Percentiles rank a stretch among this genome's conserved stretches.
Conservation (phyloP, 1,139 yeast genomes). For the Hyphopichia khmerensis region DNA sequence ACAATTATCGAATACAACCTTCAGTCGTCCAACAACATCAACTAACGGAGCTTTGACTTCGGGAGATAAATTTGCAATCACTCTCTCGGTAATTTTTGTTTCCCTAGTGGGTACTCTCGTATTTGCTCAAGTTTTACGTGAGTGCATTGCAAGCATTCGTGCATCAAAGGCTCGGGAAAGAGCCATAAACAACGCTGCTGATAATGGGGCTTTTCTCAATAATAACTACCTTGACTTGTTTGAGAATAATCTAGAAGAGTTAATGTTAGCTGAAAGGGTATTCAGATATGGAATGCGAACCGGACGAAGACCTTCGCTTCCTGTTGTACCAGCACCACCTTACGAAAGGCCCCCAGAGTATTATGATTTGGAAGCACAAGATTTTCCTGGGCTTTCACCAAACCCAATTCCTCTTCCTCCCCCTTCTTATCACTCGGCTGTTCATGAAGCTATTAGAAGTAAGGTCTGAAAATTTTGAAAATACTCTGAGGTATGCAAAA, state of each 20-base stretch:
- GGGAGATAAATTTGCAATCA: no score
- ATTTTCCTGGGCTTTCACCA: background rate
- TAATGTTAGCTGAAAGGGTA: background rate
- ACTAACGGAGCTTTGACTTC: no score
- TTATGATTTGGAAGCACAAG: background rate
- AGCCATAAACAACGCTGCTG: background rate
- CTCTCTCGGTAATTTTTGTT: no score
- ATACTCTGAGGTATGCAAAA: no score
- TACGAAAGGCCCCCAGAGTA: slow-evolving; percentile 1
- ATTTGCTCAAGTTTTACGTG: no score
- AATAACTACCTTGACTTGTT: background rate
- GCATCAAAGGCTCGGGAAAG: background rate
- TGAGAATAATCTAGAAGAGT: background rate
- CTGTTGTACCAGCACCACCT: background rate
- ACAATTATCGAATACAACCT: no score
- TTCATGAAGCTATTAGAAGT: background rate
- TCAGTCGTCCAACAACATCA: no score
- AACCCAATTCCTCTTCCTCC: background rate
- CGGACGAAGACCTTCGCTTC: background rate
- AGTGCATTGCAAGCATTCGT: no score
- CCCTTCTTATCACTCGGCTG: background rate
- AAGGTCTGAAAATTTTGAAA: no score
- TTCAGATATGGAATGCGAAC: background rate
- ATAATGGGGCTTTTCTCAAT: background rate
- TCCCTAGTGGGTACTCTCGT: no score